Percentiles rank a stretch among this genome's conserved stretches.
These are phyloP conservation scores for Cercophora samala DNA, from an alignment of 495 filamentous ascomycete species.

Conservation along the genomic window DNA sequence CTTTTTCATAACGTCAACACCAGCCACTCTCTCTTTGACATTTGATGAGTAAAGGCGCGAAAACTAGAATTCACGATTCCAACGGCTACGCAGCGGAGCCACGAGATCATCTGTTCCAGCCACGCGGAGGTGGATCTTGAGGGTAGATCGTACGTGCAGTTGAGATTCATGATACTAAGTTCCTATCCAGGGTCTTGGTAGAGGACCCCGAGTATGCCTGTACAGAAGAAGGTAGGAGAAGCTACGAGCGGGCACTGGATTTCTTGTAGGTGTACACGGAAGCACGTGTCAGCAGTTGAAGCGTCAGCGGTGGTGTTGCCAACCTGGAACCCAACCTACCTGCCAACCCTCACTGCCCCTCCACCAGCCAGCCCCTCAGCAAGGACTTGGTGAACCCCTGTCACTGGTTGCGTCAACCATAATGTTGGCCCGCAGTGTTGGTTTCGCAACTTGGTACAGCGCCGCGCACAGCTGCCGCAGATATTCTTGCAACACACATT, in stretches of 20 bases:
- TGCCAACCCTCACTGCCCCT: conserved; percentile 10
- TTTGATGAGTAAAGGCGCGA: background rate
- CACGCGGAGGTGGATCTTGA: background rate
- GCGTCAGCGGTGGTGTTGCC: conserved; percentile 6
- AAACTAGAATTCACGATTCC: background rate
- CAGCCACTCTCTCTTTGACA: background rate
- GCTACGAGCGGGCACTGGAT: background rate
- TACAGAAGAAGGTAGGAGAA: background rate
- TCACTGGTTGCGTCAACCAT: conserved; percentile 10
- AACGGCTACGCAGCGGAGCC: background rate
- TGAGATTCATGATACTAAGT: background rate
- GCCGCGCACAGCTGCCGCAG: conserved; percentile 18
- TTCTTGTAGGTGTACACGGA: background rate
- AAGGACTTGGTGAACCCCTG: conserved; percentile 7
- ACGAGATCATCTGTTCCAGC: conserved; percentile 3
- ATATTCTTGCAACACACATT: conserved; percentile 10
- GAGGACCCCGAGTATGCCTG: conserved; percentile 4
- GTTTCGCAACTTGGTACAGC: conserved; percentile 20
- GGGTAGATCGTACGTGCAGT: background rate
- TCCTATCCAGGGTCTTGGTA: background rate
- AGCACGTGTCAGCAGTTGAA: conserved; percentile 22
- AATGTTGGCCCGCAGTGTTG: conserved; percentile 11
- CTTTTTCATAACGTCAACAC: background rate
- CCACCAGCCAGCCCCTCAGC: conserved; percentile 2
- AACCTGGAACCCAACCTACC: background rate